Percentiles rank a stretch among this genome's conserved stretches.
Evolutionary conservation across 2,329 filamentous ascomycete species (phyloP).

Genomic region (Fusarium coicis): DNA sequence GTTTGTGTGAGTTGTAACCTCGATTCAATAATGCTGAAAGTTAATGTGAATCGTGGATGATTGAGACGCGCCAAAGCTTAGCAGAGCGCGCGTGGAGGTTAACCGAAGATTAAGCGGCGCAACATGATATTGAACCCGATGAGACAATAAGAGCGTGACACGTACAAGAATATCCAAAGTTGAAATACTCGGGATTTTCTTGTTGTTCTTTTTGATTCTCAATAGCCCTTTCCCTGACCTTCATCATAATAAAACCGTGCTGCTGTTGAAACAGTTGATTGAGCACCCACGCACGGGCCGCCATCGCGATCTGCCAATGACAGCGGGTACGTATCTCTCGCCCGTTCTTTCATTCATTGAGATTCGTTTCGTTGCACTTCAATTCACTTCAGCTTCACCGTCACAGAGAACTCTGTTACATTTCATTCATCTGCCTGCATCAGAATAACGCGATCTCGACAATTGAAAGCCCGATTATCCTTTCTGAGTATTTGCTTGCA

Average conservation of each 20-base stretch:
- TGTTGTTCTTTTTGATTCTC: not conserved
- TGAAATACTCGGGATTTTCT: not conserved
- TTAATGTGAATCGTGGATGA: conserved; percentile 9
- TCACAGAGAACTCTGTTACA: not conserved
- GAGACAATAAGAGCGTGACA: not conserved
- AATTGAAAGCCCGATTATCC: no score
- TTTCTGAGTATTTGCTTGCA: not conserved
- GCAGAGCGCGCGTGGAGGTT: conserved; percentile 10
- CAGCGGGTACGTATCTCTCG: not conserved
- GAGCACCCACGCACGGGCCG: not conserved
- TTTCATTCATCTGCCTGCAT: not conserved
- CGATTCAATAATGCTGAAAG: conserved; percentile 19
- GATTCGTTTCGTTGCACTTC: not conserved
- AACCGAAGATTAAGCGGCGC: conserved; percentile 42
- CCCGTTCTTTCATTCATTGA: not conserved
- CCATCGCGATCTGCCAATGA: not conserved
- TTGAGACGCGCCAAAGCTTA: conserved; percentile 28
- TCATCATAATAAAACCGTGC: not conserved
- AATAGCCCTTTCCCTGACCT: not conserved
- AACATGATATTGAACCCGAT: no score
- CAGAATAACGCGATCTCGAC: not conserved
- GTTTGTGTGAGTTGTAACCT: conserved; percentile 10
- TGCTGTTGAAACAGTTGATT: not conserved
- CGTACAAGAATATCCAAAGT: no score
- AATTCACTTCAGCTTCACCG: conserved; percentile 3